Evolutionary conservation across 306 rosid genomes (phyloP).

Genomic region (Dalbergia cochinchinensis): DNA sequence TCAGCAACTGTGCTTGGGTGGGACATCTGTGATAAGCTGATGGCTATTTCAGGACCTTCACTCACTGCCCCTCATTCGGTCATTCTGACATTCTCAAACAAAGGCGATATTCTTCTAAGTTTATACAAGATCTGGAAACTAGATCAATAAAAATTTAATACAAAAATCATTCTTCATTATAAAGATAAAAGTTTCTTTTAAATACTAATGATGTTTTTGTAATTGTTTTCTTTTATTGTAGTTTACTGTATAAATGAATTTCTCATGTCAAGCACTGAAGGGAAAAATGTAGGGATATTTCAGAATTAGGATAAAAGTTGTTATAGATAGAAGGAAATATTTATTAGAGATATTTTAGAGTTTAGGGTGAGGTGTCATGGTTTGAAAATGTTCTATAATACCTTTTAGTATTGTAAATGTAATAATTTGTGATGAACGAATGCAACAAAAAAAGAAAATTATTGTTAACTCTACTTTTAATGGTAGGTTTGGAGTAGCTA

Average conservation of each 20-base stretch:
- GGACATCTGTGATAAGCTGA: slow-evolving; percentile 8
- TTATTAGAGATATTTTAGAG: too few relatives aligned
- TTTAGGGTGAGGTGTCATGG: too few relatives aligned
- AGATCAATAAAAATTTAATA: too few relatives aligned
- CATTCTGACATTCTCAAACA: slow-evolving; percentile 7
- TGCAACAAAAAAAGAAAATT: too few relatives aligned
- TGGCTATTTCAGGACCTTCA: not conserved
- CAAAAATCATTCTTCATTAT: not conserved
- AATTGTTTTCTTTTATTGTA: not conserved
- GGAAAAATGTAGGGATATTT: too few relatives aligned
- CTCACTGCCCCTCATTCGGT: not conserved
- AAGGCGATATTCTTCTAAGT: not conserved
- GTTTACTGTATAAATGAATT: not conserved
- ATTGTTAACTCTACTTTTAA: too few relatives aligned
- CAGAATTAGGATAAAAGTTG: too few relatives aligned
- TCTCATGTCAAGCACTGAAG: not conserved
- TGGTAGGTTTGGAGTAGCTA: too few relatives aligned
- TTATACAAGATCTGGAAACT: not conserved
- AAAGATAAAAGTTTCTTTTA: not conserved
- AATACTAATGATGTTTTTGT: not conserved
- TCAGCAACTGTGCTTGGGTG: not conserved
- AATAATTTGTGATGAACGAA: too few relatives aligned
- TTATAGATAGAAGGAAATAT: too few relatives aligned
- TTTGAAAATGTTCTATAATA: too few relatives aligned
- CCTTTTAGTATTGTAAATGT: too few relatives aligned